phyloP scores from a whole-genome alignment of 2,329 filamentous ascomycete genomes.

The Elsinoe fawcettii region DNA sequence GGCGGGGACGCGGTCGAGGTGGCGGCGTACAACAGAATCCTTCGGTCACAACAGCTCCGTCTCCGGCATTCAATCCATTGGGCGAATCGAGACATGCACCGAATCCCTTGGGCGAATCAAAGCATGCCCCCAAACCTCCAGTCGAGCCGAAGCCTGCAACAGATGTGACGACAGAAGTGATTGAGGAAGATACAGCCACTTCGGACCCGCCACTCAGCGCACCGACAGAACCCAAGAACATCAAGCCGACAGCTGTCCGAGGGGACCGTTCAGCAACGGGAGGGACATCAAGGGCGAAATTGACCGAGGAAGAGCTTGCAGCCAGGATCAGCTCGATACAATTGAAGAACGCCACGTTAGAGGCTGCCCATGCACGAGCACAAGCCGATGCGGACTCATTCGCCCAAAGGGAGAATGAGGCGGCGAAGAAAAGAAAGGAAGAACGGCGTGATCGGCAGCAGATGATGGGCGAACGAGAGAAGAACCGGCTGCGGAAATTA shows the following conservation, averaged over 20 bases:
- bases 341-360: conserved; percentile 52
- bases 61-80: background rate
- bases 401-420: conserved; percentile 51
- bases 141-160: conserved; percentile 17
- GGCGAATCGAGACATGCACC: conserved; percentile 16
- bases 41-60: background rate
- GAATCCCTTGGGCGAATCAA: conserved; percentile 15
- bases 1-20: conserved; percentile 22
- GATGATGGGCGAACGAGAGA: conserved; percentile 57
- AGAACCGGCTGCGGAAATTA: conserved; percentile 52
- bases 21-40: background rate
- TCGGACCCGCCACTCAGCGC: conserved; percentile 18
- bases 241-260: conserved; percentile 24
- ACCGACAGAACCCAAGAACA: conserved; percentile 20
- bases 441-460: conserved; percentile 47
- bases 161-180: conserved; percentile 16
- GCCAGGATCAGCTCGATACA: conserved; percentile 54
- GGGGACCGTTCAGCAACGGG: conserved; percentile 31
- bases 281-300: conserved; percentile 44
- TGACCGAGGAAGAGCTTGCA: conserved; percentile 57
- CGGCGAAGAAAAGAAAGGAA: conserved; percentile 44
- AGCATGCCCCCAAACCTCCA: background rate
- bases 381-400: conserved; percentile 61
- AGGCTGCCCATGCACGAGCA: conserved; percentile 55
- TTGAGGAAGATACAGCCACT: conserved; percentile 3